A percentile compares a stretch with the other conserved stretches of the same genome.
phyloP scores from a whole-genome alignment of 257 asterid genomes.

The Sherardia arvensis region DNA sequence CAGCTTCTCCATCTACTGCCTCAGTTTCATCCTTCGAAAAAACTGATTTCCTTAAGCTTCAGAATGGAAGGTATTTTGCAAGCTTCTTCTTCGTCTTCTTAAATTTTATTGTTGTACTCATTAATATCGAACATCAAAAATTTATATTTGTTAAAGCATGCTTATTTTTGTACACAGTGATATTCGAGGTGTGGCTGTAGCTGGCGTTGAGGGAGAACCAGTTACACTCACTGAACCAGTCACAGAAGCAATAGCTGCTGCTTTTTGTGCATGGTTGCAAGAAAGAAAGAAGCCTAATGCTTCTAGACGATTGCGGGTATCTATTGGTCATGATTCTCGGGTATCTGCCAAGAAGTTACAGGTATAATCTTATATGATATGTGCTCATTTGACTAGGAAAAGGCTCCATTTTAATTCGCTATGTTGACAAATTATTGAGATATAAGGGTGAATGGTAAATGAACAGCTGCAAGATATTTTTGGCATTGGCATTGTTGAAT shows the following conservation, averaged over 20 bases:
- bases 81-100: neutral
- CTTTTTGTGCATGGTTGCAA: slow-evolving; percentile 80
- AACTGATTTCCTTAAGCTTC: slow-evolving; percentile 84
- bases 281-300: slow-evolving; percentile 54
- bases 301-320: slow-evolving; percentile 59
- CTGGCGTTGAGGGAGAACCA: slow-evolving; percentile 91
- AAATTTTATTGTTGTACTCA: neutral
- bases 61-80: slow-evolving; percentile 76
- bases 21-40: slow-evolving; percentile 45
- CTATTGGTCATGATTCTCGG: slow-evolving; percentile 94
- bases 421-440: neutral
- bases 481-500: neutral
- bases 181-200: slow-evolving; percentile 95
- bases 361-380: slow-evolving; percentile 29
- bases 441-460: neutral
- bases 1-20: slow-evolving; percentile 63
- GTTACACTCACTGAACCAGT: slow-evolving; percentile 75
- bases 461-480: neutral
- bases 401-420: neutral
- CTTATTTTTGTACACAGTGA: slow-evolving; percentile 42
- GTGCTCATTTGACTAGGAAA: neutral
- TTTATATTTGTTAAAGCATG: neutral
- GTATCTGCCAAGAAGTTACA: slow-evolving; percentile 81
- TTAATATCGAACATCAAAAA: neutral
- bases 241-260: slow-evolving; percentile 96